Evolutionary conservation across 768 basidiomycete genomes (phyloP).

Genomic region (Suillus hirtellus): DNA sequence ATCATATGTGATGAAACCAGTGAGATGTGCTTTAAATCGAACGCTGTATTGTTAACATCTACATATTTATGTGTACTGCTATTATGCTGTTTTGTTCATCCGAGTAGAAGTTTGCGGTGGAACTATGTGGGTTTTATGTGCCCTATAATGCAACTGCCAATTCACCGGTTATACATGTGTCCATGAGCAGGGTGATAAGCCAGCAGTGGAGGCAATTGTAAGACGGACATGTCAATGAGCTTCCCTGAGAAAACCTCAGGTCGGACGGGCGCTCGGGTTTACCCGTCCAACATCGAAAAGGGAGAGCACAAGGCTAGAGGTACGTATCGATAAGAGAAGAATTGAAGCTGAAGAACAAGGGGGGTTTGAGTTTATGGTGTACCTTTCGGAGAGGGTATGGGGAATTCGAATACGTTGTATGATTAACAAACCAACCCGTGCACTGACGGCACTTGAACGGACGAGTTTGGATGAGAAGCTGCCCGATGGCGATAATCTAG

Average conservation of each 20-base stretch:
- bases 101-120: not conserved
- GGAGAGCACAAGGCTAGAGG: too few species aligned
- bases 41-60: not conserved
- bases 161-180: not conserved
- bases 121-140: not conserved
- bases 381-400: too few species aligned
- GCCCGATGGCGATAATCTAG: too few species aligned
- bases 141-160: not conserved
- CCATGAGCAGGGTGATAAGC: not conserved
- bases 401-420: too few species aligned
- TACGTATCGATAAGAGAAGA: too few species aligned
- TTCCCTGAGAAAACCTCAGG: not conserved
- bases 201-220: not conserved
- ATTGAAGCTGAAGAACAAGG: too few species aligned
- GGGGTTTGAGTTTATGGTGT: too few species aligned
- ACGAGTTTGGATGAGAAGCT: too few species aligned
- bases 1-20: not conserved
- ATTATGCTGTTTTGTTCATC: conserved; percentile 4
- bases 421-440: too few species aligned
- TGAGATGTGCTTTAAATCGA: not conserved
- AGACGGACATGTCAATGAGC: not conserved
- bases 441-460: too few species aligned
- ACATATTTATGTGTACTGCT: conserved; percentile 2
- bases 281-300: too few species aligned
- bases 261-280: too few species aligned